phyloP scores from a whole-genome alignment of 2,329 filamentous ascomycete species.

The Drechslerella dactyloides region DNA sequence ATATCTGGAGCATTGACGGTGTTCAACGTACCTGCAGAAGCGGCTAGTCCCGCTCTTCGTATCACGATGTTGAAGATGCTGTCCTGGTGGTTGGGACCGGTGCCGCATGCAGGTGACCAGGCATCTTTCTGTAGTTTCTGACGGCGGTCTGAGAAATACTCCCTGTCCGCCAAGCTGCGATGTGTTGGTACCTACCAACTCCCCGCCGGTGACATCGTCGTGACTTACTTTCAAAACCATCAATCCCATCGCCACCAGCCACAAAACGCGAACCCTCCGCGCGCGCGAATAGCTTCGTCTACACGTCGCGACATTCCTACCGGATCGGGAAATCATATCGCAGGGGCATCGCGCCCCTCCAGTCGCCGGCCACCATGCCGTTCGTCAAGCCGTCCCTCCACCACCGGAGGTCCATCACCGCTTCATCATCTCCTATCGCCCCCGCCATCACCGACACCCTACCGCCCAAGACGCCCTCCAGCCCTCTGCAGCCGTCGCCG shows the following conservation, averaged over 20 bases:
- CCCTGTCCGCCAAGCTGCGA: slow-evolving; percentile 15
- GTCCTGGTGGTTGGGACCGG: too few relatives aligned
- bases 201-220: slow-evolving; percentile 22
- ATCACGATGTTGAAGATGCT: too few relatives aligned
- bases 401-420: slow-evolving; percentile 44
- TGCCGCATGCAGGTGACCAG: too few relatives aligned
- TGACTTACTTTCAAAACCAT: slow-evolving; percentile 34
- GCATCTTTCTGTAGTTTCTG: too few relatives aligned
- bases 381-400: slow-evolving; percentile 46
- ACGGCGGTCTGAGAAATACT: slow-evolving; percentile 40
- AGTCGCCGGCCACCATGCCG: slow-evolving; percentile 24
- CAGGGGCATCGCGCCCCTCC: slow-evolving; percentile 14
- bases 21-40: too few relatives aligned
- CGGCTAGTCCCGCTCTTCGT: too few relatives aligned
- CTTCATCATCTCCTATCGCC: slow-evolving; percentile 15
- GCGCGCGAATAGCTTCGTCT: slow-evolving; percentile 41
- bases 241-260: slow-evolving; percentile 35
- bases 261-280: slow-evolving; percentile 39
- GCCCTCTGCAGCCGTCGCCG: slow-evolving; percentile 24
- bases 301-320: slow-evolving; percentile 16
- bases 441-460: slow-evolving; percentile 1
- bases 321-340: slow-evolving; percentile 38
- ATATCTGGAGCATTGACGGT: too few relatives aligned
- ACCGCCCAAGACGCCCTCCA: slow-evolving; percentile 24
- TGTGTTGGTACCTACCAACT: slow-evolving; percentile 31